Evolutionary conservation across 129 eudicot species (phyloP), one percentile per base, ranked within the genome.

Genomic region (carrot (Daucus carota)): DNA sequence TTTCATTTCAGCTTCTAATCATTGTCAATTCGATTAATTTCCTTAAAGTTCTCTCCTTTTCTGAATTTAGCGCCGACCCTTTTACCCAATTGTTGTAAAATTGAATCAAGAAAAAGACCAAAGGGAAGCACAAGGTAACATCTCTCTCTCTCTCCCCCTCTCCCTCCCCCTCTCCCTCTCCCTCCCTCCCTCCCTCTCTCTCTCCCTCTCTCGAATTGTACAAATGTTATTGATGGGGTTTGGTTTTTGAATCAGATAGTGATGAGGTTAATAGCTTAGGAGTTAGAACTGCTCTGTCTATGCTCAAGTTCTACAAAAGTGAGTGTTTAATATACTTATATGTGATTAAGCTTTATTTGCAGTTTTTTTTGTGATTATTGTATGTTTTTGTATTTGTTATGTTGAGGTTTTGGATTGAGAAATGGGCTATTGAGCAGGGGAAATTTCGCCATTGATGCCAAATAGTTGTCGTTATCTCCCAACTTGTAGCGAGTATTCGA

Each of bases 301-400:
- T 93, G 97, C 91, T 93, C 66, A 91, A 75, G 32, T 93, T 93
- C 86, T 93, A 93, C 90, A 93, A 87, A 87, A 86, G 98, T 93
- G 72, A 84, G 98, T 54, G 63, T n/a, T 29, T n/a, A 1, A 41
- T 70, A 8, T 26, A 41, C 29, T 0, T 29, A 32, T 32, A 29
- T 0, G 8, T 54, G n/a, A 18, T 42, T n/a, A n/a, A 24, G 52
- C 34, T 42, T 41, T 26, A 18, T 38, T 70, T n/a, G 16, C 38
- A 0, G 11, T 68, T 0, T 10, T 50, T 50, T 3, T 2, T 54
- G 31, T 8, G 15, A 24, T 26, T 18, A 40, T 10, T 28, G 18
- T 40, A 62, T 70, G 18, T 40, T 40, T n/a, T 10, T 36, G 46
- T 22, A n/a, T 10, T 69, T 13, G 5, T 60, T 26, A 12, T 60